A percentile compares a stretch with the other conserved stretches of the same genome.
phyloP scores from a whole-genome alignment of 169 alveolate species.

The Plasmodium malariae region DNA sequence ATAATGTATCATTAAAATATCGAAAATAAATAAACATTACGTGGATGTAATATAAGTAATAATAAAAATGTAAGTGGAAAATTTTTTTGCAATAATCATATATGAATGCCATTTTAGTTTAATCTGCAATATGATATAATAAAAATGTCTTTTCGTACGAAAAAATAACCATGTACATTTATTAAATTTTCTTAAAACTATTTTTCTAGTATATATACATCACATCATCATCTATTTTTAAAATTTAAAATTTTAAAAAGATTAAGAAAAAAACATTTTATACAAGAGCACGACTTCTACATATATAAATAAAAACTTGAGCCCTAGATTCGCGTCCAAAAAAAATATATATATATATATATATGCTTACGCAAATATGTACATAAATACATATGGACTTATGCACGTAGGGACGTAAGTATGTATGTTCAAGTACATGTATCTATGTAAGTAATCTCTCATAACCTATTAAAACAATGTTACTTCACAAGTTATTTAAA shows the following conservation, averaged over 20 bases:
- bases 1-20: not conserved
- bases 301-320: not conserved
- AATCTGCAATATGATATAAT: conserved; percentile 1
- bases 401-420: not conserved
- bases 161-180: conserved; percentile 22
- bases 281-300: not conserved
- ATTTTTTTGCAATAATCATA: not conserved
- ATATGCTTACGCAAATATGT: no score
- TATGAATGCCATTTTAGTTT: not conserved
- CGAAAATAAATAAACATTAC: not conserved
- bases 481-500: not conserved
- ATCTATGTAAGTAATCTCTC: not conserved
- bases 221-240: no score
- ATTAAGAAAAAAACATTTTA: not conserved
- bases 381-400: no score
- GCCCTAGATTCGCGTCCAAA: not conserved
- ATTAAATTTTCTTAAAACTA: no score
- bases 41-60: not conserved
- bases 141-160: conserved; percentile 64
- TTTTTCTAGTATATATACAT: no score
- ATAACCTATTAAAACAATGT: not conserved
- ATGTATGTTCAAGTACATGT: not conserved
- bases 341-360: no score
- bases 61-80: no score
- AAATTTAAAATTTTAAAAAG: no score